Conservation (phyloP, 805 yeast species). For the Blastobotrys terrestris region DNA sequence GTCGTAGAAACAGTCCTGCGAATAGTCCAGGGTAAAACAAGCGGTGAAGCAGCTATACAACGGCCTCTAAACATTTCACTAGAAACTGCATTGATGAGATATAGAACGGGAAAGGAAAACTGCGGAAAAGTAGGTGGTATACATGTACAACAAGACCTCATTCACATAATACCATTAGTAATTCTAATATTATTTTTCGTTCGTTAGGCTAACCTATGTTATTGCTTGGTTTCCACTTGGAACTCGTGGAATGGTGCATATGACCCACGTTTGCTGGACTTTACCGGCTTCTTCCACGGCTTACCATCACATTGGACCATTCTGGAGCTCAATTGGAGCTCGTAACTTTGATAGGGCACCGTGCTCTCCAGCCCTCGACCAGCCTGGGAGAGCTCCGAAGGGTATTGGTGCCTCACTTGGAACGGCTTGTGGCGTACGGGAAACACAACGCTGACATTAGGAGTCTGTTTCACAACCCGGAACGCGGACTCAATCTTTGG, state of each 20-base stretch:
- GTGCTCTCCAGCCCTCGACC: neutral
- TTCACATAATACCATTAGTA: no score
- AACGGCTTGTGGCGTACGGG: neutral
- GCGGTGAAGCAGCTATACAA: no score
- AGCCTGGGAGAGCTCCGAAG: neutral
- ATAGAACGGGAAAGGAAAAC: no score
- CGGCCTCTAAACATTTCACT: no score
- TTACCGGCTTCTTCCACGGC: neutral
- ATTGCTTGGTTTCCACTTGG: neutral
- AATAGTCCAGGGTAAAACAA: slow-evolving; percentile 1
- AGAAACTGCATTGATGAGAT: no score
- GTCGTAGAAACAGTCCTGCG: slow-evolving; percentile 5
- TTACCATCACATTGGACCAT: neutral
- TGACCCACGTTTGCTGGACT: neutral
- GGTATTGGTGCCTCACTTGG: neutral
- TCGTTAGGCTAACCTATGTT: neutral
- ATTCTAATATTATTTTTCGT: no score
- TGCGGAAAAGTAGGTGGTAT: no score
- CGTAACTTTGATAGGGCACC: neutral
- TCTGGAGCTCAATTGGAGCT: neutral
- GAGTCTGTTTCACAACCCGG: neutral
- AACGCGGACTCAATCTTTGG: neutral
- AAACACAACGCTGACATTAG: neutral
- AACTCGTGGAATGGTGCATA: neutral
- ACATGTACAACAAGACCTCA: no score